Base-by-base conservation (phyloP, 371 early-diverging fungal genomes). In the Mucor lusitanicus region DNA sequence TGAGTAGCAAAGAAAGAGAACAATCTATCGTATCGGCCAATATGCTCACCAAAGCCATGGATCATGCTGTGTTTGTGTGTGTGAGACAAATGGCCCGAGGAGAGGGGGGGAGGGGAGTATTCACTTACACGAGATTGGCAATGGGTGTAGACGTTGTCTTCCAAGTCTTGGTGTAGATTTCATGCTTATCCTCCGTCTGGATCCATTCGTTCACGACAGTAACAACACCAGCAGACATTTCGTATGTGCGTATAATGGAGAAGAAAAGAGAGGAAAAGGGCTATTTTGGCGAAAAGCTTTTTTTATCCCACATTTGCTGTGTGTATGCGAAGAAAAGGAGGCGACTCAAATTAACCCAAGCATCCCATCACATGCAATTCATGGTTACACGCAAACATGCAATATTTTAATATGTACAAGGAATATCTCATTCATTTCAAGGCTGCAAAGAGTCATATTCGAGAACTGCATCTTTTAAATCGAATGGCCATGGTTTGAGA, bases 41-140 rank as follows among this genome's bases (percentile, higher is more conserved):
- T 68, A 63, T 91, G 88, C 59, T 91, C 91, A 44, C 88, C 90
- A 59, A 90, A 85, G 44, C 91, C 91, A 64, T 91, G 91, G 61
- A 90, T 67, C 70, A 90, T 74, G 28, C 88, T 85, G 58, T 33
- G 73, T 3, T 13, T 3, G 71, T 15, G n/a, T 28, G 32, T 37
- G 15, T 44, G 28, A 32, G 7, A 46, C 30, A 56, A 32, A 25
- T 42, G n/a, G n/a, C n/a, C n/a, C n/a, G n/a, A n/a, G n/a, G n/a
- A n/a, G n/a, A n/a, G n/a, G n/a, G n/a, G n/a, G n/a, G n/a, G n/a
- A n/a, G n/a, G n/a, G n/a, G n/a, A n/a, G 2, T 1, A 35, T 35
- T n/a, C 6, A 57, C 67, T 61, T 78, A 82, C 82, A 82, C 65
- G 32, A 80, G 21, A 15, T 66, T 70, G 6, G 82, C 82, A 55